phyloP scores from a whole-genome alignment of 345 rosid genomes.

The Clausena lansium region DNA sequence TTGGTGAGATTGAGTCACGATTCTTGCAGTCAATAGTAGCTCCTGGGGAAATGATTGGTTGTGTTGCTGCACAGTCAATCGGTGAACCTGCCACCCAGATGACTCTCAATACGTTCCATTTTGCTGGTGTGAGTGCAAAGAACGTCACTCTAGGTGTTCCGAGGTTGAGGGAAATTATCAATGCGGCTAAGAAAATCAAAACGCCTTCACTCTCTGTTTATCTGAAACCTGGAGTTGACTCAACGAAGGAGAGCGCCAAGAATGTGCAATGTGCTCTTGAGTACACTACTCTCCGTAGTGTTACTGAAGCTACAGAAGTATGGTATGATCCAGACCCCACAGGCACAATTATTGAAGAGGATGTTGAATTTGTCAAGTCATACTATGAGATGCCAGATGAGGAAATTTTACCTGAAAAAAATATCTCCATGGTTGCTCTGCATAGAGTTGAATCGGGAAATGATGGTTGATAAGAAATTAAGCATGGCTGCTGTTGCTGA shows the following conservation, averaged over 20 bases:
- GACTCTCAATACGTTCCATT: constrained; percentile 97
- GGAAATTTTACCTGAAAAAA: constrained; percentile 89
- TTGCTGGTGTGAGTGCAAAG: constrained; percentile 99
- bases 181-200: constrained; percentile 89
- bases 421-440: constrained; percentile 98
- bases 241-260: constrained; percentile 90
- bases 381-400: constrained; percentile 99
- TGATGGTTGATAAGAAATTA: constrained; percentile 98
- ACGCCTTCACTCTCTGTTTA: constrained; percentile 90
- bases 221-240: constrained; percentile 70
- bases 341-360: constrained; percentile 90
- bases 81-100: constrained; percentile 99
- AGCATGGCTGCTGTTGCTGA: constrained; percentile 96
- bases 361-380: constrained; percentile 85
- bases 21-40: constrained; percentile 90
- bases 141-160: constrained; percentile 99
- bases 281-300: constrained; percentile 94
- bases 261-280: constrained; percentile 95
- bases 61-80: constrained; percentile 98
- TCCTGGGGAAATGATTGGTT: constrained; percentile 98
- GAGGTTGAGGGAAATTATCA: constrained; percentile 88
- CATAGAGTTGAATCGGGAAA: constrained; percentile 95
- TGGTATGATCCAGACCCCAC: constrained; percentile 98
- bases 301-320: constrained; percentile 91
- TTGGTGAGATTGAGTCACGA: constrained; percentile 96